phyloP scores from a whole-genome alignment of 495 filamentous ascomycete genomes.

The Xylaria venustula region DNA sequence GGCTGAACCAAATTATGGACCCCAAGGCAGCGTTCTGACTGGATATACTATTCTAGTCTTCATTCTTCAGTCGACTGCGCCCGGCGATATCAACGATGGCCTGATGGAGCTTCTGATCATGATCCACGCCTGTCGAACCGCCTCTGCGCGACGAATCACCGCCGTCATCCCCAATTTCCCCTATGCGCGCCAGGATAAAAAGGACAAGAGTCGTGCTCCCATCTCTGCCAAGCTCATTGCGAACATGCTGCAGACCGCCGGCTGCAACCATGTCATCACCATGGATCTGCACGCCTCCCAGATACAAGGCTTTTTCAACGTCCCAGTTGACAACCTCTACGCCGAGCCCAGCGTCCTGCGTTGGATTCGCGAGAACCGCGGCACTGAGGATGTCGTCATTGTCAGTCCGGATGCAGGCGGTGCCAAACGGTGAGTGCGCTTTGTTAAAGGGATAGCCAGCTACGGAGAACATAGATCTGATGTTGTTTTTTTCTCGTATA shows the following conservation, averaged over 20 bases:
- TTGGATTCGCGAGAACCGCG: slow-evolving; percentile 86
- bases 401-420: slow-evolving; percentile 96
- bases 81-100: slow-evolving; percentile 96
- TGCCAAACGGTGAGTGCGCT: slow-evolving; percentile 76
- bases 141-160: slow-evolving; percentile 89
- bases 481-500: slow-evolving; percentile 19
- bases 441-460: neutral
- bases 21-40: slow-evolving; percentile 1
- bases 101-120: slow-evolving; percentile 99
- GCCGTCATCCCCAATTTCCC: slow-evolving; percentile 89
- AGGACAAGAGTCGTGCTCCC: slow-evolving; percentile 87
- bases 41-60: slow-evolving; percentile 57
- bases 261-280: slow-evolving; percentile 82
- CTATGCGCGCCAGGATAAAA: slow-evolving; percentile 97
- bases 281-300: slow-evolving; percentile 83
- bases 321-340: slow-evolving; percentile 96
- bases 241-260: slow-evolving; percentile 96
- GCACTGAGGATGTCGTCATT: slow-evolving; percentile 83
- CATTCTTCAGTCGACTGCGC: slow-evolving; percentile 92
- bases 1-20: neutral
- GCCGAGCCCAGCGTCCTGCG: slow-evolving; percentile 89
- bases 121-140: slow-evolving; percentile 98
- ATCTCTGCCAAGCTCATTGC: slow-evolving; percentile 92
- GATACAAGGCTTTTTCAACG: slow-evolving; percentile 95
- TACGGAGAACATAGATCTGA: neutral